Base-by-base conservation (phyloP, 2,329 filamentous ascomycete genomes). In the Cryphonectria naterciae region DNA sequence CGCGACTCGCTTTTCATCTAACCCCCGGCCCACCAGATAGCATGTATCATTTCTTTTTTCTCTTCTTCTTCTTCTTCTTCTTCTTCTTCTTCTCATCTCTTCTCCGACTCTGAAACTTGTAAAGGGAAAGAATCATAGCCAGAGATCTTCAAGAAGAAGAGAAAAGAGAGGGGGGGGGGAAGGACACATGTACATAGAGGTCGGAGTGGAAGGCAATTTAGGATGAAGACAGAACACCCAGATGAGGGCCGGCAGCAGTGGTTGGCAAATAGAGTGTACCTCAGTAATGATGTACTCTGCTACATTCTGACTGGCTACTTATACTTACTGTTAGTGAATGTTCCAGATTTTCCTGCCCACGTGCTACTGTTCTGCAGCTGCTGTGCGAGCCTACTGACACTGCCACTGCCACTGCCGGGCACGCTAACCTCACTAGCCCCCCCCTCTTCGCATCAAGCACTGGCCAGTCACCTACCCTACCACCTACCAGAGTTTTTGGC, bases 1-100 rank as follows among this genome's bases (percentile, higher is more conserved):
- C 61, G 61, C 61, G 61, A 64, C 61, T 64, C 61, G 37, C 61
- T 41, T 39, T 43, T 39, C 39, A 32, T 56, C 10, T 4, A 32
- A 58, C 19, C 54, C 54, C 54, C 54, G 54, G 54, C 54, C 25
- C 25, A 58, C 54, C 54, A n/a, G 17, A 58, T 58, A 32, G 4
- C 28, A 56, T 56, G 52, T 56, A 56, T 32, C 19, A 25, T 43
- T 13, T 41, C 28, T 4, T 15, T 5, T 37, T 5, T 1, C 25
- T 2, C n/a, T 32, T 3, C 54, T 25, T 10, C 54, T 37, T 60
- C 28, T 7, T 28, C 43, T 15, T 7, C 37, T 10, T 39, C 37
- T 10, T 39, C 37, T 46, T 13, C 41, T 32, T 32, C 41, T 4
- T 46, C 17, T 46, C 11, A 11, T 19, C 25, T 54, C 8, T 58